Conservation (phyloP, 106 monocot genomes). For the Ottelia alismoides region DNA sequence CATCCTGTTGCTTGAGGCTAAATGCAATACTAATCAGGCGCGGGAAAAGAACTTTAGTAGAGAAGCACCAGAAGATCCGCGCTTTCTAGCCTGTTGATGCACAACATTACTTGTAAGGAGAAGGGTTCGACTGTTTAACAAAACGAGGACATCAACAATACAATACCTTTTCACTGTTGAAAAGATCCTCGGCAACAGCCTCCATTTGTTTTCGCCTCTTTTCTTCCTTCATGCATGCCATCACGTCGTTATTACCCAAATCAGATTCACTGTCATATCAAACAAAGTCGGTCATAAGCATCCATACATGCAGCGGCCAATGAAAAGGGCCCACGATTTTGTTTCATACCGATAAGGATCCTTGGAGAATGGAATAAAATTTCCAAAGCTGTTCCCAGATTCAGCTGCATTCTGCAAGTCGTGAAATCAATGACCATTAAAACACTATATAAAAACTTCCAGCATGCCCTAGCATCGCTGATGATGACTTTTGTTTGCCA, state of each 20-base stretch:
- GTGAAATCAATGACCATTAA: background rate
- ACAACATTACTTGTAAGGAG: background rate
- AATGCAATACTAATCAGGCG: no score
- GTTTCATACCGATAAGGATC: slow-evolving; percentile 84
- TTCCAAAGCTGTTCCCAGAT: slow-evolving; percentile 60
- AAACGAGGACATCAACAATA: background rate
- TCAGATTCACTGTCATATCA: slow-evolving; percentile 65
- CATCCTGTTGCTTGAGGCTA: no score
- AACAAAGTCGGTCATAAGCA: no score
- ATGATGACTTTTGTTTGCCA: no score
- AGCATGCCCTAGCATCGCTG: background rate
- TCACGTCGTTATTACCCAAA: slow-evolving; percentile 21
- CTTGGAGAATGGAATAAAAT: slow-evolving; percentile 74
- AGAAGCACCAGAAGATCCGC: slow-evolving; percentile 28
- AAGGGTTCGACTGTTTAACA: no score
- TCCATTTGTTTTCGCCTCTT: slow-evolving; percentile 79
- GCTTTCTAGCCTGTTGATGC: slow-evolving; percentile 33
- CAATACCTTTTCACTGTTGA: slow-evolving; percentile 79
- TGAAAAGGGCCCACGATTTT: no score
- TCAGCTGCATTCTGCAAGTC: background rate
- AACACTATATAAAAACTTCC: background rate
- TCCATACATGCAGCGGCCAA: no score
- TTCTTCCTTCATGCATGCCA: slow-evolving; percentile 58
- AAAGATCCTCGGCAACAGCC: slow-evolving; percentile 84
- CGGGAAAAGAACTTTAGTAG: slow-evolving; percentile 38